A percentile compares a stretch with the other conserved stretches of the same genome.
Conservation (phyloP, 2,329 filamentous ascomycete species). For the Lachnellula hyalina region DNA sequence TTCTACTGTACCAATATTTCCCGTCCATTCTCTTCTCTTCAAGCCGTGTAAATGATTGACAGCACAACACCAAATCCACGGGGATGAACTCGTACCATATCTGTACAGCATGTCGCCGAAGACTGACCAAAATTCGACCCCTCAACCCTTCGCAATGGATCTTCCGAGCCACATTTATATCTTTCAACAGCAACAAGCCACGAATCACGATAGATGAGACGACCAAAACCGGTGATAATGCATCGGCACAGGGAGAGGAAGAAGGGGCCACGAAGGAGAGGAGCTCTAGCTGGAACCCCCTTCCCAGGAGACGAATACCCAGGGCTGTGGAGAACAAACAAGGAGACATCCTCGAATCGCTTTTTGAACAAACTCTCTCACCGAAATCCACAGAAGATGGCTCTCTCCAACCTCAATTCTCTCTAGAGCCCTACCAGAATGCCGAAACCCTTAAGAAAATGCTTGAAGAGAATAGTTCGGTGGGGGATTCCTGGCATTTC, state of each 20-base stretch:
- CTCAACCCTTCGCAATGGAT: conserved; percentile 16
- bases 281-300: not conserved
- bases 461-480: conserved; percentile 16
- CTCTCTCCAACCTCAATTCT: conserved; percentile 1
- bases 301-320: conserved; percentile 4
- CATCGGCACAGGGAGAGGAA: conserved; percentile 6
- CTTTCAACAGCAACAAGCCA: conserved; percentile 8
- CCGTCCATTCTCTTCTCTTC: not conserved
- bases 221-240: conserved; percentile 1
- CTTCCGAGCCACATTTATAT: conserved; percentile 25
- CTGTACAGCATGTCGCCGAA: conserved; percentile 28
- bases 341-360: conserved; percentile 27
- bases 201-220: conserved; percentile 9
- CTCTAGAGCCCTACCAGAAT: conserved; percentile 26
- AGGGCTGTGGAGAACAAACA: not conserved
- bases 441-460: conserved; percentile 24
- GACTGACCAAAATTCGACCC: conserved; percentile 14
- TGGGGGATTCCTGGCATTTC: conserved; percentile 27
- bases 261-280: not conserved
- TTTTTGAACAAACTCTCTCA: conserved; percentile 27
- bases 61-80: not conserved
- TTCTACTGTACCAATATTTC: not conserved
- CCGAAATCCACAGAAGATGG: not conserved
- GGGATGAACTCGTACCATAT: conserved; percentile 27
- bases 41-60: not conserved